Evolutionary conservation across 176 grass and related monocot genomes (phyloP).

Genomic region (Eleusine indica): DNA sequence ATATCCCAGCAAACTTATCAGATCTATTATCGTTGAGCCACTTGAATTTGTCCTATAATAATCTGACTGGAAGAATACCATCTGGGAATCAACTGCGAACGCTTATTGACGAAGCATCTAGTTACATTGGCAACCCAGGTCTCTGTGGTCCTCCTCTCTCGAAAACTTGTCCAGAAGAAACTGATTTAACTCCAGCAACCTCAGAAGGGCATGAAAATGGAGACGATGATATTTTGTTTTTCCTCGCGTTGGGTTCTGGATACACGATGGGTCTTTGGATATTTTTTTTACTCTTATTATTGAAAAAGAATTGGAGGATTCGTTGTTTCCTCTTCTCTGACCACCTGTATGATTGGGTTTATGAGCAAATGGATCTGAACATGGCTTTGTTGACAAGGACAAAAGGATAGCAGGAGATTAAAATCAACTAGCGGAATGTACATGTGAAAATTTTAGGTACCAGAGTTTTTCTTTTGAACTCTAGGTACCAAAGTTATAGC

Average conservation of each 20-base stretch:
- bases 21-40: not conserved
- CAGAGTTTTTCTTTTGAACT: no score
- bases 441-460: no score
- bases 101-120: slow-evolving; percentile 4
- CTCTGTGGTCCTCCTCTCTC: slow-evolving; percentile 36
- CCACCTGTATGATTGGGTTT: slow-evolving; percentile 16
- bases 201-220: not conserved
- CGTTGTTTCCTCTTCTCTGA: not conserved
- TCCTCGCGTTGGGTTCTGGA: not conserved
- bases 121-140: slow-evolving; percentile 21
- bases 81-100: slow-evolving; percentile 14
- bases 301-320: slow-evolving; percentile 6
- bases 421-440: no score
- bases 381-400: not conserved
- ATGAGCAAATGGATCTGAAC: not conserved
- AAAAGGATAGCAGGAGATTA: not conserved
- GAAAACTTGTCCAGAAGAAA: not conserved
- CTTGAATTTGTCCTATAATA: not conserved
- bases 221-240: not conserved
- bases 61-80: slow-evolving; percentile 12
- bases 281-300: not conserved
- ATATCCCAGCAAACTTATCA: slow-evolving; percentile 3
- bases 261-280: slow-evolving; percentile 23
- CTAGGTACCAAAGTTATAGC: no score
- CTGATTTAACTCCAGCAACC: not conserved